Conservation (phyloP, 2,329 filamentous ascomycete species). For the Fusarium pseudocircinatum region DNA sequence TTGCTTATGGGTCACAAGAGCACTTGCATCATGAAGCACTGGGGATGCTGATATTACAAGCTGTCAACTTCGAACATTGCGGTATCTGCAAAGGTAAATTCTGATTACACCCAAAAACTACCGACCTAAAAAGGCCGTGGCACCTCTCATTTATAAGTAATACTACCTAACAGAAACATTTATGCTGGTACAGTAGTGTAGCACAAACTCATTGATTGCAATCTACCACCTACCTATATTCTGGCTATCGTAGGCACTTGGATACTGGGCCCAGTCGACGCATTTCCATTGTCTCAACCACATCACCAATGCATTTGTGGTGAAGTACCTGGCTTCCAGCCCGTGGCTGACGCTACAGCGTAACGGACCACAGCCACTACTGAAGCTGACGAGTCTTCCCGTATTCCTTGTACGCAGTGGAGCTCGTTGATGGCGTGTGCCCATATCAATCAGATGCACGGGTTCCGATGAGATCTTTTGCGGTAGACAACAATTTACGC, state of each 20-base stretch:
- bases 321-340: background rate
- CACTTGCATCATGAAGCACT: background rate
- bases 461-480: background rate
- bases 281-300: background rate
- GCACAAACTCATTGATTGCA: background rate
- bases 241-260: background rate
- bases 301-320: background rate
- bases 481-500: background rate
- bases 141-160: background rate
- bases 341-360: constrained; percentile 21
- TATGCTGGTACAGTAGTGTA: background rate
- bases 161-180: background rate
- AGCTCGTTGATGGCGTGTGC: constrained; percentile 1
- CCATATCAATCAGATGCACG: background rate
- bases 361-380: constrained; percentile 23
- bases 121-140: background rate
- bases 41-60: background rate
- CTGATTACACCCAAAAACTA: background rate
- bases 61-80: background rate
- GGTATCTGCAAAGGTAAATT: background rate
- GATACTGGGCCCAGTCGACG: background rate
- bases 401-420: constrained; percentile 17
- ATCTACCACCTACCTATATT: background rate
- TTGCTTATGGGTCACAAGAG: background rate
- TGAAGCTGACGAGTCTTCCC: constrained; percentile 32